Evolutionary conservation across 768 basidiomycete species (phyloP), one percentile per base, ranked within the genome.

Genomic region (Dioszegia crocea): DNA sequence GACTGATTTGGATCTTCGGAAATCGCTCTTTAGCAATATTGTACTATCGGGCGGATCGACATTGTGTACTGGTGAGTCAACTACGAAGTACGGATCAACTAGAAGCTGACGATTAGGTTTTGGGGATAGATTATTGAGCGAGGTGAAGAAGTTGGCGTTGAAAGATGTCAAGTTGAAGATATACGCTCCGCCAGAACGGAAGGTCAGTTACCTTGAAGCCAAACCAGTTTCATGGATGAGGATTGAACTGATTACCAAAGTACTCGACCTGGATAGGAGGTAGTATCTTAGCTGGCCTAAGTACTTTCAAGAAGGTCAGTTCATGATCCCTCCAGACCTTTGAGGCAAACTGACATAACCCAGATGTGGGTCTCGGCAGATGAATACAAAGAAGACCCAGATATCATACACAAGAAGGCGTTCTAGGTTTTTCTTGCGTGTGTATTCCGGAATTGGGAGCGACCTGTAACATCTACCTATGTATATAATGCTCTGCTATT

Each of bases 281-380:
- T 4, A 93, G 90, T 57, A 99, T 99, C 74, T 79, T 99, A 52
- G 94, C 94, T 49, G 93, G 93, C 38, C 77, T 99, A 62, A 92
- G 85, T 66, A 96, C 96, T 33, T 99, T 99, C 83, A 97, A 94
- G 80, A 96, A 96, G 86, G 92, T 88, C 57, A 56, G 73, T 43
- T 60, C n/a, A n/a, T n/a, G n/a, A n/a, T n/a, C n/a, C n/a, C n/a
- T n/a, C n/a, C n/a, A n/a, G n/a, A n/a, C n/a, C n/a, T n/a, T n/a
- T n/a, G n/a, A n/a, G n/a, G n/a, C n/a, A n/a, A n/a, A n/a, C n/a
- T n/a, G n/a, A n/a, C n/a, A n/a, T n/a, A n/a, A n/a, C n/a, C n/a
- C 57, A 96, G 91, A 98, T 99, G 94, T 99, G 96, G 94, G 91
- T 99, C 50, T 93, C 91, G 45, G 92, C 93, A 38, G 94, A 99